phyloP scores from a whole-genome alignment of 805 yeast species.

The Barnettozyma sucrosica region DNA sequence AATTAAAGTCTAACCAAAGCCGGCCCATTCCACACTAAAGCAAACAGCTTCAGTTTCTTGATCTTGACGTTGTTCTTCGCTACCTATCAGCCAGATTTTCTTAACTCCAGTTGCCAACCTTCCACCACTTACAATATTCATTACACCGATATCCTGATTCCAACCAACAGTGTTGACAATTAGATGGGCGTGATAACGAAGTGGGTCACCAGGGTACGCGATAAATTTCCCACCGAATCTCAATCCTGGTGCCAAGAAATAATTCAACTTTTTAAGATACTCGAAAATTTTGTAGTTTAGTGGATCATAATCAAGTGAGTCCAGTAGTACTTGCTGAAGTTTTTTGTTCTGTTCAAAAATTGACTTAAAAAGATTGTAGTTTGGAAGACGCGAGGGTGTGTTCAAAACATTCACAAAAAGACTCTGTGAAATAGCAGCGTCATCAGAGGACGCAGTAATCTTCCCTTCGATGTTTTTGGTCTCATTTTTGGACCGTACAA shows the following conservation, averaged over 20 bases:
- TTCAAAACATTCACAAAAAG: conserved; percentile 16
- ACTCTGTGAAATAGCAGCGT: conserved; percentile 11
- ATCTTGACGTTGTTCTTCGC: conserved; percentile 12
- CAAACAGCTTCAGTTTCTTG: conserved; percentile 31
- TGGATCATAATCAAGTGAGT: conserved; percentile 1
- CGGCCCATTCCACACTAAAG: conserved; percentile 93
- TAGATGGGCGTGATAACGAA: conserved; percentile 82
- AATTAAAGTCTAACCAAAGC: too few relatives aligned
- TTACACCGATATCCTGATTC: conserved; percentile 48
- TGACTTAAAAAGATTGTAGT: conserved; percentile 12
- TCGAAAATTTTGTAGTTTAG: conserved; percentile 13
- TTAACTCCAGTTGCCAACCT: conserved; percentile 90
- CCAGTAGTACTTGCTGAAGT: conserved; percentile 9
- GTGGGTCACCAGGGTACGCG: conserved; percentile 93
- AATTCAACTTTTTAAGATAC: conserved; percentile 32
- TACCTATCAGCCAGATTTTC: conserved; percentile 64
- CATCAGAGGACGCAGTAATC: not conserved
- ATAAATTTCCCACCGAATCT: conserved; percentile 87
- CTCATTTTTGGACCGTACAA: conserved; percentile 6
- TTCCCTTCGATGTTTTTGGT: not conserved
- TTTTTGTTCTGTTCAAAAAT: conserved; percentile 11
- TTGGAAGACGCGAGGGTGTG: conserved; percentile 14
- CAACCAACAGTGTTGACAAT: conserved; percentile 51
- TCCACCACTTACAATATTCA: conserved; percentile 74
- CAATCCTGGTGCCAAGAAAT: conserved; percentile 72